Base-by-base conservation (phyloP, 1,284 basidiomycete genomes). In the Tylopilus orsonianus region DNA sequence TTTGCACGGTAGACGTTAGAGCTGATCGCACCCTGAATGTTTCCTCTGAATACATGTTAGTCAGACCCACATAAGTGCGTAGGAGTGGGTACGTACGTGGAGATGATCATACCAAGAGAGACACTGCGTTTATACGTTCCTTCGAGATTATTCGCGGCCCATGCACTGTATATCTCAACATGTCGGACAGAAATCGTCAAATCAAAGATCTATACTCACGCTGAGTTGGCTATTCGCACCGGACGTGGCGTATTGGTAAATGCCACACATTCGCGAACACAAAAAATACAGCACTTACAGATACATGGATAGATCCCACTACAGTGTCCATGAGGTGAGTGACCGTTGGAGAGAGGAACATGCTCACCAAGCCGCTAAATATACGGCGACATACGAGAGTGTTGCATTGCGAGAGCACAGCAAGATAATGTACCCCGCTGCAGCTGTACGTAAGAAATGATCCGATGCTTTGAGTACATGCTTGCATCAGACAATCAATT, bases 111-210 rank as follows among this genome's bases (percentile, higher is more conserved):
- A 1, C 74, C 87, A 20, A 88, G 70, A 0, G 83, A 77, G 2
- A 87, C 85, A 54, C 83, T 83, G 19, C 87, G 81, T 57, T 89
- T 89, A 66, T 89, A 90, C 0, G 79, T 77, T 7, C 87, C 85
- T 68, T 89, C 85, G 14, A 85, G 77, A 58, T 86, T 87, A 57
- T 85, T 85, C 24, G 81, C 81, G 27, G 81, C 77, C 81, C 85
- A 87, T 6, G 85, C 82, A 55, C 79, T 83, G 48, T 8, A 41
- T 38, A 19, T 14, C 44, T 56, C 38, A 52, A 43, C 27, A 52
- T 8, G 13, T 39, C 22, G 22, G 6, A 23, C 13, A 1, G 12
- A 3, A 14, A 23, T 27, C 14, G 24, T 32, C 12, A n/a, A 16
- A 36, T 27, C 13, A 23, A 2, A 32, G 46, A 16, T 29, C 29